These are phyloP conservation scores for Ammopiptanthus mongolicus DNA, from an alignment of 306 rosid species.

Conservation along the genomic window DNA sequence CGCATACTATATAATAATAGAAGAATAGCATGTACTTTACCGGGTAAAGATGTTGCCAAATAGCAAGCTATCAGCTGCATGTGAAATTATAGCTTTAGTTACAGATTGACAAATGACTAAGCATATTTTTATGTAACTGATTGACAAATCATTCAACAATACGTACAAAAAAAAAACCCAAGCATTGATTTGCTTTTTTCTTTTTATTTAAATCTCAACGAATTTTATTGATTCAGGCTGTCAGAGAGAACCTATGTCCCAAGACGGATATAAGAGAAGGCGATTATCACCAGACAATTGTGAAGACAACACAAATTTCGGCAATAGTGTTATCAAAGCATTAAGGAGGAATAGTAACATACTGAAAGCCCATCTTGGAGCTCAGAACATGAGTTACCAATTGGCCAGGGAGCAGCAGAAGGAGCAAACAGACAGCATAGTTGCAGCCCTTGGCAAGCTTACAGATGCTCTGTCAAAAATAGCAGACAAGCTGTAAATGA, in stretches of 20 bases:
- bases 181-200: not conserved
- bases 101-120: not conserved
- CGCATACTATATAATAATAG: not conserved
- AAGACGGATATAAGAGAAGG: constrained; percentile 42
- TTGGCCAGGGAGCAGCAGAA: constrained; percentile 49
- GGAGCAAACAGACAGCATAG: constrained; percentile 37
- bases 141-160: not conserved
- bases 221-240: constrained; percentile 26
- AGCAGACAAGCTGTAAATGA: constrained; percentile 47
- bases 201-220: constrained; percentile 1
- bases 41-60: not conserved
- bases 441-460: constrained; percentile 44
- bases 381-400: constrained; percentile 37
- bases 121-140: not conserved
- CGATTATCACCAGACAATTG: constrained; percentile 19
- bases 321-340: constrained; percentile 21
- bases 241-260: constrained; percentile 20
- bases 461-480: constrained; percentile 48
- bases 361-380: constrained; percentile 38
- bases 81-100: not conserved
- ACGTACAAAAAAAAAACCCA: not conserved
- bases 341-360: constrained; percentile 37
- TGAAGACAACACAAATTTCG: constrained; percentile 20
- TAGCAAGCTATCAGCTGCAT: not conserved
- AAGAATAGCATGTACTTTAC: not conserved